These are phyloP conservation scores for Neurospora sp. DNA, from an alignment of 495 filamentous ascomycete species.

Conservation along the genomic window DNA sequence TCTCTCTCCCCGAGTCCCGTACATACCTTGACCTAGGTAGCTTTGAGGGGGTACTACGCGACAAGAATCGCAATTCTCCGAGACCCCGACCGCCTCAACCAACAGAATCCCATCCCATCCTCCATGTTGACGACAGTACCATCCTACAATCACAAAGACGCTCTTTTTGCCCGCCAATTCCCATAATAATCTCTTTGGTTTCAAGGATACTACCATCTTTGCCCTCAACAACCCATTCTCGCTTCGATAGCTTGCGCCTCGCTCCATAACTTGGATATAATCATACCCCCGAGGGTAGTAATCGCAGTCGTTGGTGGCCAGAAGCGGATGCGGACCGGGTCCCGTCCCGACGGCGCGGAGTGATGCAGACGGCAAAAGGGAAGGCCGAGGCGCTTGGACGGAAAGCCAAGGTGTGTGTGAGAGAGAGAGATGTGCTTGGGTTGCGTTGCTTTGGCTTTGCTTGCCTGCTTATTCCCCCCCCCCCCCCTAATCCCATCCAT, in stretches of 20 bases:
- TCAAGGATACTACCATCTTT: background rate
- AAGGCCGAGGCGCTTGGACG: conserved; percentile 86
- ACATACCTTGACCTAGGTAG: background rate
- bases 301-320: background rate
- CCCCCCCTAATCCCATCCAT: background rate
- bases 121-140: background rate
- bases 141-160: background rate
- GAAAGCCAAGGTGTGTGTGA: conserved; percentile 70
- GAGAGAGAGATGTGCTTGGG: background rate
- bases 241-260: background rate
- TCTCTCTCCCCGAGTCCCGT: background rate
- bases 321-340: conserved; percentile 18
- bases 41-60: background rate
- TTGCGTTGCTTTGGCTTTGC: conserved; percentile 1
- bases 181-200: background rate
- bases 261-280: background rate
- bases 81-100: background rate
- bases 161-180: background rate
- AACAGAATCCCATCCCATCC: background rate
- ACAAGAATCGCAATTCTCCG: background rate
- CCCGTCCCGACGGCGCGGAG: conserved; percentile 18
- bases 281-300: background rate
- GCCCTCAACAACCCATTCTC: background rate
- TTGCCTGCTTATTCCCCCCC: background rate
- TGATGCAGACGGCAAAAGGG: conserved; percentile 54